These are phyloP conservation scores for Spongospora subterranea DNA, from an alignment of 208 protist genomes.

Conservation along the genomic window DNA sequence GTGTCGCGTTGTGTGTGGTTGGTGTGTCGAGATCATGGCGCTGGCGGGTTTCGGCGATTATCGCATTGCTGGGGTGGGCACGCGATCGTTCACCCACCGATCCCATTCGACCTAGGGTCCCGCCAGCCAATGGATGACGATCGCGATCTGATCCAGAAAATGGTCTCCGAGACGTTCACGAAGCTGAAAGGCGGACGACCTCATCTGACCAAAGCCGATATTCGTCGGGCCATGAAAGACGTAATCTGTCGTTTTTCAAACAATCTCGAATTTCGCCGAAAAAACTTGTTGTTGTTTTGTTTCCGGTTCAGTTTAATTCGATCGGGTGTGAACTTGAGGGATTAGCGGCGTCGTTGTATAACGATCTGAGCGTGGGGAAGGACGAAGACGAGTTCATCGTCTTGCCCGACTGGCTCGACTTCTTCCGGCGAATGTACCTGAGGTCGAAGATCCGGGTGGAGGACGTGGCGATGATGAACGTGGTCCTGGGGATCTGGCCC, in stretches of 20 bases:
- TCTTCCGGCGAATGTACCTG: not conserved
- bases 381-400: conserved; percentile 47
- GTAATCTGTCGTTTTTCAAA: conserved; percentile 1
- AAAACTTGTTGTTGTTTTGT: not conserved
- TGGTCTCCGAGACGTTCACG: conserved; percentile 12
- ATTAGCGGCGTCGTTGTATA: conserved; percentile 31
- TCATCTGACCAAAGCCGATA: conserved; percentile 26
- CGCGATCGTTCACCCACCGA: no score
- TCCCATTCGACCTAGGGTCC: no score
- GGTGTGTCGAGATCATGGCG: no score
- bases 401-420: conserved; percentile 18
- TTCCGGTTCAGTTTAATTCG: conserved; percentile 2
- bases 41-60: no score
- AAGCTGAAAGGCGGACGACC: not conserved
- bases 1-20: no score
- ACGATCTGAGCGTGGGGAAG: conserved; percentile 33
- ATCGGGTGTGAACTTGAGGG: conserved; percentile 29
- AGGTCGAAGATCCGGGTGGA: not conserved
- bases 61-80: no score
- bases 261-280: not conserved
- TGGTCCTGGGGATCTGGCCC: conserved; percentile 42
- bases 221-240: conserved; percentile 40
- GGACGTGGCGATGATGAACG: conserved; percentile 29
- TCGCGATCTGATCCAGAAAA: not conserved
- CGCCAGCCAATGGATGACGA: conserved; percentile 42